Conservation (phyloP, 176 grass and related monocot species). For the Rhipidocladum racemiflorum region DNA sequence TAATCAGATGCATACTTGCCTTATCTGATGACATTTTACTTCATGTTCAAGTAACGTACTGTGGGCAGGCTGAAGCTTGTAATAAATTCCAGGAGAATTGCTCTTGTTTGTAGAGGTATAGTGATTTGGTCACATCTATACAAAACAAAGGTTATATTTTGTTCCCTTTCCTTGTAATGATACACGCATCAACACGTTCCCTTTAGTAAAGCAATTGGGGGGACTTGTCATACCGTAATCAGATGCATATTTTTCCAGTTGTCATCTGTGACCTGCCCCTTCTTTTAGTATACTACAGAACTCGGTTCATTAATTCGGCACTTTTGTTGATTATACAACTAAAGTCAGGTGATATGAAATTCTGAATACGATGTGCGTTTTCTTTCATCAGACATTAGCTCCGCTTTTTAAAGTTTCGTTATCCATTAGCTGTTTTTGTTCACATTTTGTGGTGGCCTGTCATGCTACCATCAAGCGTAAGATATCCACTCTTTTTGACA, state of each 20-base stretch:
- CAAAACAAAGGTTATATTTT: background rate
- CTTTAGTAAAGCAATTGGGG: background rate
- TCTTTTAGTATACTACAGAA: background rate
- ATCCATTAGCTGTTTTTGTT: background rate
- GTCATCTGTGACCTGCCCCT: background rate
- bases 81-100: conserved; percentile 5
- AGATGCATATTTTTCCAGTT: background rate
- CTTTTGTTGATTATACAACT: background rate
- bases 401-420: background rate
- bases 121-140: background rate
- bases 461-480: background rate
- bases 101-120: background rate
- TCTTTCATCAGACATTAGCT: background rate
- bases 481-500: background rate
- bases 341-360: background rate
- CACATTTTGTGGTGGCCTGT: background rate
- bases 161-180: background rate
- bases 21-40: background rate
- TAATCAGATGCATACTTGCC: background rate
- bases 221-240: background rate
- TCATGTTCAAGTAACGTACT: background rate
- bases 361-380: background rate
- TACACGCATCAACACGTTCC: background rate
- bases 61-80: background rate
- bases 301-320: background rate